Percentiles rank a stretch among this genome's conserved stretches.
phyloP scores from a whole-genome alignment of 2,329 filamentous ascomycete species.

The Neonectria sp. region DNA sequence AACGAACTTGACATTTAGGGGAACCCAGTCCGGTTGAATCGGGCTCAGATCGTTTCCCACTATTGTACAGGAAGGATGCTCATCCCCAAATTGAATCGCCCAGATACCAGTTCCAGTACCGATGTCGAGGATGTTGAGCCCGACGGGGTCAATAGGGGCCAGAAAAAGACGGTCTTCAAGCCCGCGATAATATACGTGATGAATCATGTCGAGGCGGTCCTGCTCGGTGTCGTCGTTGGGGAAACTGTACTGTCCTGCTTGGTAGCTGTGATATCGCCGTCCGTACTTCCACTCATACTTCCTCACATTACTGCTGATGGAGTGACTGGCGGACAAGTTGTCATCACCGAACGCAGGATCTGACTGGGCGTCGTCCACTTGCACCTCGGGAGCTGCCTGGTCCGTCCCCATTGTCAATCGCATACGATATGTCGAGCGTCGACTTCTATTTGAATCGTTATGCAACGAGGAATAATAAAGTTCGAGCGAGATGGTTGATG shows the following conservation, averaged over 20 bases:
- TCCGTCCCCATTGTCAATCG: not conserved
- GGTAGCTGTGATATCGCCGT: conserved; percentile 58
- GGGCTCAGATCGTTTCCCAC: conserved; percentile 59
- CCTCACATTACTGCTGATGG: not conserved
- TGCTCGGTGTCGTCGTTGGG: conserved; percentile 58
- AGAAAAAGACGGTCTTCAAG: conserved; percentile 54
- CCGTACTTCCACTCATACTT: conserved; percentile 52
- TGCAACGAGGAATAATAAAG: not conserved
- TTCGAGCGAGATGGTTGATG: not conserved
- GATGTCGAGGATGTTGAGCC: conserved; percentile 59
- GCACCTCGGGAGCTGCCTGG: not conserved
- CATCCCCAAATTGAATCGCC: conserved; percentile 62
- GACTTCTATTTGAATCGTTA: not conserved
- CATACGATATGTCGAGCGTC: not conserved
- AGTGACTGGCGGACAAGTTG: not conserved
- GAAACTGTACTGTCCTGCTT: conserved; percentile 54
- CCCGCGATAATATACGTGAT: conserved; percentile 52
- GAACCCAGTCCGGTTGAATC: conserved; percentile 64
- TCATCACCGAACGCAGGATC: not conserved
- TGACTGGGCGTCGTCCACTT: not conserved
- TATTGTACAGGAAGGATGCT: conserved; percentile 54
- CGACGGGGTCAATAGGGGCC: conserved; percentile 55
- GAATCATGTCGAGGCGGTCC: conserved; percentile 57
- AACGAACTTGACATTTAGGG: conserved; percentile 71
- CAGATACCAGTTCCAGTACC: conserved; percentile 64